Base-by-base conservation (phyloP, 2,329 filamentous ascomycete species). In the Phoma sp. region DNA sequence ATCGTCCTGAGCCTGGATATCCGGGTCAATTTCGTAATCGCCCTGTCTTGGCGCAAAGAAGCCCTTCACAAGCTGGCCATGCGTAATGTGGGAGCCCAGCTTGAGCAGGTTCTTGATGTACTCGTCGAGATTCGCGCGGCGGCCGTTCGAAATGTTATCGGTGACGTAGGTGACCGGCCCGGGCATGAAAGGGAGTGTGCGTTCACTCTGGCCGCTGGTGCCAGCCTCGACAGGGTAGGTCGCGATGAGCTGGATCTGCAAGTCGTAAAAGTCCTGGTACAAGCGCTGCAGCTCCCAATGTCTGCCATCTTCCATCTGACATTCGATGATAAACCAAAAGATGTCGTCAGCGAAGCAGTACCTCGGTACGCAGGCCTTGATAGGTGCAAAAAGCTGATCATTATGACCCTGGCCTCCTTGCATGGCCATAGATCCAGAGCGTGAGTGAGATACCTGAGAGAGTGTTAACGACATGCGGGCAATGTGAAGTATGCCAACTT, bases 191-290 rank as follows among this genome's bases (percentile, higher is more conserved):
- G 95, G 95, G 11, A 99, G 78, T 7, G 89, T 92, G 50, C 95
- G 88, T 69, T 92, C 87, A 42, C 83, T 84, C 11, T 76, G 79
- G 37, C 89, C 88, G 15, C 88, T 90, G 69, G 96, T 95, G 47
- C 95, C 95, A 30, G 95, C 93, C 76, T 98, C 95, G 29, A 90
- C 87, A 18, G 95, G 93, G 69, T 97, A 98, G 38, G 85, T 91
- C 37, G 92, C 93, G 42, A 99, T 85, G 7, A 99, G 86, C 26
- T 92, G 91, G 70, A 98, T 98, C 74, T 99, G 95, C 74, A 98
- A 93, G 75, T 98, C 95, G 77, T 98, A 99, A 72, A 99, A 99
- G 78, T 98, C 95, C 74, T 98, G 92, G 71, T 99, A 99, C 71
- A 96, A 95, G 59, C 95, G 87, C 32, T 92, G 93, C 42, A 99